Percentiles rank a stretch among this genome's conserved stretches.
Conservation (phyloP, 345 rosid species). For the Linum usitatissimum region DNA sequence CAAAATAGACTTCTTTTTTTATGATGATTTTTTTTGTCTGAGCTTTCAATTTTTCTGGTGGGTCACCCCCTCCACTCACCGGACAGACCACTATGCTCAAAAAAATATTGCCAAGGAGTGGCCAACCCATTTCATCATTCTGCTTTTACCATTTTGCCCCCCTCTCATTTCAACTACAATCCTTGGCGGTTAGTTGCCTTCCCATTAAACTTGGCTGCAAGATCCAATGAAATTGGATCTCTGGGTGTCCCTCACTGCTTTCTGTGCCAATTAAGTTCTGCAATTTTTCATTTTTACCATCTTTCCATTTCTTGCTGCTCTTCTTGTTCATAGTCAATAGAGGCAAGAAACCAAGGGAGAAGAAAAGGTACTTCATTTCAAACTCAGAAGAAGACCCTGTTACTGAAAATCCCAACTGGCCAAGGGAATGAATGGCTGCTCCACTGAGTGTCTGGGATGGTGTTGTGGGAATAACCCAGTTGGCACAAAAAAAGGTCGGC, state of each 20-base stretch:
- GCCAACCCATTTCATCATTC: not conserved
- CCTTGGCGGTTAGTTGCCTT: not conserved
- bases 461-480: not conserved
- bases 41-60: not conserved
- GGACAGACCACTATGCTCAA: not conserved
- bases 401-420: not conserved
- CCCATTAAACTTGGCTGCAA: not conserved
- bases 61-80: not conserved
- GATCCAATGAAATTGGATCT: not conserved
- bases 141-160: not conserved
- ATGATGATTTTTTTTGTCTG: not conserved
- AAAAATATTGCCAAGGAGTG: not conserved
- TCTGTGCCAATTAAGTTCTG: not conserved
- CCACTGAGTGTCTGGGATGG: conserved; percentile 3
- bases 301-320: not conserved
- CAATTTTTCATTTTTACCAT: too few species aligned
- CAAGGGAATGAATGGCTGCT: conserved; percentile 1
- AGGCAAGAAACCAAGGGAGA: not conserved
- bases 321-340: not conserved
- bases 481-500: conserved; percentile 1
- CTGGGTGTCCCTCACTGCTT: not conserved
- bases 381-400: not conserved
- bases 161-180: not conserved
- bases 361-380: conserved; percentile 2
- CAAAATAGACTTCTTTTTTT: not conserved